Base-by-base conservation (phyloP, 345 rosid species). In the Stellera chamaejasme region DNA sequence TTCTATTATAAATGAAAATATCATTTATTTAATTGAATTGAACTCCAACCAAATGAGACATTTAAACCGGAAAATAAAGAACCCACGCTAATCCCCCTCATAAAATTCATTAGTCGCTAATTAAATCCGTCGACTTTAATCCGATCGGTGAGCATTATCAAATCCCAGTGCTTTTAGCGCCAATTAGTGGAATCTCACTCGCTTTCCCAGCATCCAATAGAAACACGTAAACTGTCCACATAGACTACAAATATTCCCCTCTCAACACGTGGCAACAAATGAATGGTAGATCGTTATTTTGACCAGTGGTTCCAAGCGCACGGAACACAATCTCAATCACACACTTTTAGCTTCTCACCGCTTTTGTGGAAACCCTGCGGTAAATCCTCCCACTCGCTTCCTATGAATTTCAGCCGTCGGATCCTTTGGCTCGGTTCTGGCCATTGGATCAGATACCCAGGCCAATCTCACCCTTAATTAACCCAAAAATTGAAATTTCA, bases 401-500 rank as follows among this genome's bases (percentile, higher is more conserved):
- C 69, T 83, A 83, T 73, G 94, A 85, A 83, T 76, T 72, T 0
- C n/a, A 19, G 61, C 75, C 85, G 88, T 85, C 27, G 5, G 87
- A 88, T 85, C 54, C 5, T 0, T 0, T 7, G 1, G 10, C 51
- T 54, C 10, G 61, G 58, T 12, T 10, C 0, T 1, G 28, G 2
- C 81, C 90, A 79, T 77, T 42, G 13, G 85, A 88, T 84, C 8
- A 45, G 16, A 39, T 26, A 10, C 6, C 2, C 13, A 51, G 26
- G 48, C 43, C 50, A 70, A 88, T 88, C 94, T 13, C 49, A 64
- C 94, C 90, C 77, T 85, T 57, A 76, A 80, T 77, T 76, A 43
- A 76, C 59, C 50, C 44, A 58, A 64, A 75, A 79, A 76, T 78
- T 78, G 81, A 70, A 89, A 83, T 73, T 89, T 89, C 85, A 89